phyloP scores from a whole-genome alignment of 805 yeast species.

The Candida ulmi region DNA sequence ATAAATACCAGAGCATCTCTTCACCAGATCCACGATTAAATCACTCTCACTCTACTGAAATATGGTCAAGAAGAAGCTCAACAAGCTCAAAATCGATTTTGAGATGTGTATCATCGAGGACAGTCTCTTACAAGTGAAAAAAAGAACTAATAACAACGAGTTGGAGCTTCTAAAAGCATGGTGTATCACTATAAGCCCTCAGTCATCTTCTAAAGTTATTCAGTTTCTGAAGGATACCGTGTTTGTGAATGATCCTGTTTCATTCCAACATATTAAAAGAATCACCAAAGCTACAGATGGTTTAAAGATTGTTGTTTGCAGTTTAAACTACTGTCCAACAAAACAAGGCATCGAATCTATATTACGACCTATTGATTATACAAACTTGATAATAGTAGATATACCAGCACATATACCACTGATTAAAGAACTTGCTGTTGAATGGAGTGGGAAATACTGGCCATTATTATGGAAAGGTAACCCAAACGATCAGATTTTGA shows the following conservation, averaged over 20 bases:
- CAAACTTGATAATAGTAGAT: conserved; percentile 17
- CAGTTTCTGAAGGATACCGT: conserved; percentile 21
- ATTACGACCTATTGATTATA: conserved; percentile 14
- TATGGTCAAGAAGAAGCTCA: conserved; percentile 33
- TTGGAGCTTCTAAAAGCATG: conserved; percentile 35
- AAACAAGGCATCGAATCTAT: conserved; percentile 19
- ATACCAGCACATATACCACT: conserved; percentile 65
- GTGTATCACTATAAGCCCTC: conserved; percentile 41
- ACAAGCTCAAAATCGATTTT: conserved; percentile 37
- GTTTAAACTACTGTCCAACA: conserved; percentile 26
- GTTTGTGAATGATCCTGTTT: conserved; percentile 19
- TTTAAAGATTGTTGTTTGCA: conserved; percentile 42
- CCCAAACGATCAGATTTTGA: conserved; percentile 66
- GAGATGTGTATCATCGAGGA: conserved; percentile 39
- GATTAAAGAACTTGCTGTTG: conserved; percentile 56
- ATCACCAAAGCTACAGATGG: conserved; percentile 32
- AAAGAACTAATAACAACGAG: conserved; percentile 13
- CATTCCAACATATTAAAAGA: conserved; percentile 46
- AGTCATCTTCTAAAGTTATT: conserved; percentile 21
- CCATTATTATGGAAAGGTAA: conserved; percentile 94
- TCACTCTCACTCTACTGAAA: too few relatives aligned
- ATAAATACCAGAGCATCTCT: too few relatives aligned
- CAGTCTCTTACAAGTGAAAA: conserved; percentile 39
- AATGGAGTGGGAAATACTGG: conserved; percentile 74
- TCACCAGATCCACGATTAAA: too few relatives aligned